These are phyloP conservation scores for Yarrowia galli DNA, from an alignment of 1,139 yeast genomes.

Conservation along the genomic window DNA sequence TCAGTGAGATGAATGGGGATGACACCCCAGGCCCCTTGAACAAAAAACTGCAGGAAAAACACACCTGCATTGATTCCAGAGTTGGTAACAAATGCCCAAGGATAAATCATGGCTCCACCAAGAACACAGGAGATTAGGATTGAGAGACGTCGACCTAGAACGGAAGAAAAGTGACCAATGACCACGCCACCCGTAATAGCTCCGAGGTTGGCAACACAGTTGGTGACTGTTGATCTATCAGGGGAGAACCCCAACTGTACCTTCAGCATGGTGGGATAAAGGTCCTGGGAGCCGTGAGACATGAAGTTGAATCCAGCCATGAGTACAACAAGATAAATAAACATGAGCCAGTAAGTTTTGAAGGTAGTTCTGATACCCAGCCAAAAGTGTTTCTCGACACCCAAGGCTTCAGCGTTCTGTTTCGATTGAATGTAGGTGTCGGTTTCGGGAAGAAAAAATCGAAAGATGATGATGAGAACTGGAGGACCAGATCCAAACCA, in stretches of 20 bases:
- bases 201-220: constrained; percentile 73
- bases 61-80: constrained; percentile 54
- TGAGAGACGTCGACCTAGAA: constrained; percentile 10
- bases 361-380: constrained; percentile 41
- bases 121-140: constrained; percentile 17
- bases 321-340: constrained; percentile 56
- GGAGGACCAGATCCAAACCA: constrained; percentile 83
- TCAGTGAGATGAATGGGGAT: constrained; percentile 80
- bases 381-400: constrained; percentile 25
- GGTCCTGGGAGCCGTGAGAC: constrained; percentile 64
- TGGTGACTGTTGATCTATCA: constrained; percentile 68
- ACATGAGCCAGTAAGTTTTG: constrained; percentile 55
- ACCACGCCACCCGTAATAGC: constrained; percentile 70
- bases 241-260: constrained; percentile 60
- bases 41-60: constrained; percentile 79
- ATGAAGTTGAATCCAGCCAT: constrained; percentile 62
- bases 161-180: constrained; percentile 69
- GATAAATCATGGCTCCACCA: constrained; percentile 24
- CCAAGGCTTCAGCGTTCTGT: constrained; percentile 16
- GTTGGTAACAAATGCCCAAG: constrained; percentile 18
- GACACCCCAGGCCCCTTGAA: constrained; percentile 86
- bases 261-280: constrained; percentile 69
- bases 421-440: constrained; percentile 55
- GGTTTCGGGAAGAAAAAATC: constrained; percentile 66
- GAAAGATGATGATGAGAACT: constrained; percentile 62